A percentile compares a stretch with the other conserved stretches of the same genome.
These are phyloP conservation scores for Neoascochyta sp. DNA, from an alignment of 2,329 filamentous ascomycete species.

Conservation along the genomic window DNA sequence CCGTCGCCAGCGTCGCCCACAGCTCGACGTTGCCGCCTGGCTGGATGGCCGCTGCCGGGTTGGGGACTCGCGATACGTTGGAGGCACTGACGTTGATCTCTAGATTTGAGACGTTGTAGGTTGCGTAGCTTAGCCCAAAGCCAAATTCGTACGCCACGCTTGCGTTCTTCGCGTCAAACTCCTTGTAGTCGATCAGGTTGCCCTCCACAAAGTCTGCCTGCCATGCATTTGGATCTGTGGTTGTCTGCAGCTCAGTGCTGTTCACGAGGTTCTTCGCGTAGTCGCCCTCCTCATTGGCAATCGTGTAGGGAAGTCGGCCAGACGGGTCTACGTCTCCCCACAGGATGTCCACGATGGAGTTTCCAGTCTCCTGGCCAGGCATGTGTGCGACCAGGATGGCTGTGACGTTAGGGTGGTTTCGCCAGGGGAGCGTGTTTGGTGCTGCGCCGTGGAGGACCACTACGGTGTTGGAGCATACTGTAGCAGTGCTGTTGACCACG, in stretches of 20 bases:
- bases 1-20: slow-evolving; percentile 50
- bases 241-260: slow-evolving; percentile 29
- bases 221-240: slow-evolving; percentile 39
- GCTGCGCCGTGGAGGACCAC: slow-evolving; percentile 45
- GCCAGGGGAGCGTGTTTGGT: slow-evolving; percentile 40
- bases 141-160: slow-evolving; percentile 36
- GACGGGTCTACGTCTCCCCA: slow-evolving; percentile 73
- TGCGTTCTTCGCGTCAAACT: slow-evolving; percentile 44
- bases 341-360: slow-evolving; percentile 47
- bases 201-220: slow-evolving; percentile 52
- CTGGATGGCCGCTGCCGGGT: slow-evolving; percentile 12
- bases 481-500: slow-evolving; percentile 43
- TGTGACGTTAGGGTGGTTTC: slow-evolving; percentile 40
- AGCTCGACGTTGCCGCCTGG: slow-evolving; percentile 55
- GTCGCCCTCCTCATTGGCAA: slow-evolving; percentile 67
- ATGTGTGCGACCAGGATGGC: slow-evolving; percentile 41
- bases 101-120: slow-evolving; percentile 27
- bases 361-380: slow-evolving; percentile 40
- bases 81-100: slow-evolving; percentile 7
- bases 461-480: slow-evolving; percentile 48
- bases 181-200: slow-evolving; percentile 53
- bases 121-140: slow-evolving; percentile 40
- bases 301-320: slow-evolving; percentile 80
- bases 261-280: slow-evolving; percentile 49
- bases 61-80: slow-evolving; percentile 16